Evolutionary conservation across 1,139 yeast genomes (phyloP), one percentile per base, ranked within the genome.

Genomic region (Zhuliangozyma blackwelliae): DNA sequence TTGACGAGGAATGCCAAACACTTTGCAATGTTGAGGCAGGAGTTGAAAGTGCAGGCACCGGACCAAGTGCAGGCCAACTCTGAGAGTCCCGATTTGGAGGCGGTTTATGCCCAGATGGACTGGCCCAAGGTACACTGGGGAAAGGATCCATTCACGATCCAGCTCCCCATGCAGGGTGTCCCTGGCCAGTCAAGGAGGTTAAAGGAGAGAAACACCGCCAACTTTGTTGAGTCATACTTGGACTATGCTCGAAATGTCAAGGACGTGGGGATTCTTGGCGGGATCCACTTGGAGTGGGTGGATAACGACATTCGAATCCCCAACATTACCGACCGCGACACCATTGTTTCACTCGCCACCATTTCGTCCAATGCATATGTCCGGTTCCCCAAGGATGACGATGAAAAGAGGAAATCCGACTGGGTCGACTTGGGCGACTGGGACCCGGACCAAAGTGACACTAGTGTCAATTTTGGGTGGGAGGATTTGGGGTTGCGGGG

Each of bases 301-400:
- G 61, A 60, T 10, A 72, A 64, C 32, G 68, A 69, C 11, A 67
- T 82, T 3, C 40, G 61, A 1, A 73, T 84, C 1, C 98, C 98
- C 0, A 78, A 92, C 51, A 64, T 92, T 7, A 62, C 77, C 3
- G 96, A 90, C 58, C 74, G 74, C 38, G 79, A 77, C 29, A 85
- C 97, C 0, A 57, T 92, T 5, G 67, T 90, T 5, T 66, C 85
- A 2, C 63, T 92, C 32, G 98, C 97, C 0, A 63, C 83, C 39
- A 84, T 92, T 76, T 79, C 97, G 0, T 85, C 96, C 2, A 86
- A 92, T 59, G 97, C 98, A 2, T 92, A 92, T 53, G 96, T 88
- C 2, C 73, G 75, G 35, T 64, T 77, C 28, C 97, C 97, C 2
- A 61, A 67, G 28, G 75, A 79, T 28, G 95, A 90, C 21, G 60